Evolutionary conservation across 352 stramenopile genomes (phyloP), one percentile per base, ranked within the genome.

Genomic region (Globisporangium apiculatum): DNA sequence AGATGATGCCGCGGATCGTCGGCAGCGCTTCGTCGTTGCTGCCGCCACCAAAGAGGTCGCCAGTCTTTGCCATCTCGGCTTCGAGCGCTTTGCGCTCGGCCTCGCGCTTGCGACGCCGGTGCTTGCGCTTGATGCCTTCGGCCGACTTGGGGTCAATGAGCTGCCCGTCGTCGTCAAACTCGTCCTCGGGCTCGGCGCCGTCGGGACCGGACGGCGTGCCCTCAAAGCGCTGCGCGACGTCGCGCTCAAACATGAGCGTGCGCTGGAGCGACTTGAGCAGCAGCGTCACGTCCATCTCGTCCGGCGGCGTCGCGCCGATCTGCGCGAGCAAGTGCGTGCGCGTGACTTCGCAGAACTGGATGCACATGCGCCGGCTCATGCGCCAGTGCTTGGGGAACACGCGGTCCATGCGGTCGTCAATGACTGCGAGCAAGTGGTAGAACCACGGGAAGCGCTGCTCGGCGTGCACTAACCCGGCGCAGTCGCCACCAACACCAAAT

Each of bases 321-420:
- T 92, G 74, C 8, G 70, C 61, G 31, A 92, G 72, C 40, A 91
- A 69, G 69, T 95, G 71, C 38, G 66, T 69, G 8, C 89, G 75
- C 14, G 92, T 98, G 38, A 72, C 61, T 43, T 96, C 84, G 52
- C 97, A 91, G 67, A 99, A 99, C 45, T 75, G 73, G 51, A 97
- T 82, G 49, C 93, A 97, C 53, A 99, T 76, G 37, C 89, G 83
- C 12, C 96, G 85, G 40, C 96, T 83, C 56, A 99, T 86, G 62
- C 94, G 91, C 97, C 97, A 99, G 65, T 98, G 84, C 48, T 79
- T 78, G 1, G 97, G 97, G 64, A 99, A 99, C 10, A 99, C 86
- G 42, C 77, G 69, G 51, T 94, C 85, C 76, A 98, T 98, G 51
- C 87, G 88, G 58, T 76, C 69, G 51, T 87, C 77, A 51, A 91